Evolutionary conservation across 768 basidiomycete genomes (phyloP).

Genomic region (Ramaria rubella): DNA sequence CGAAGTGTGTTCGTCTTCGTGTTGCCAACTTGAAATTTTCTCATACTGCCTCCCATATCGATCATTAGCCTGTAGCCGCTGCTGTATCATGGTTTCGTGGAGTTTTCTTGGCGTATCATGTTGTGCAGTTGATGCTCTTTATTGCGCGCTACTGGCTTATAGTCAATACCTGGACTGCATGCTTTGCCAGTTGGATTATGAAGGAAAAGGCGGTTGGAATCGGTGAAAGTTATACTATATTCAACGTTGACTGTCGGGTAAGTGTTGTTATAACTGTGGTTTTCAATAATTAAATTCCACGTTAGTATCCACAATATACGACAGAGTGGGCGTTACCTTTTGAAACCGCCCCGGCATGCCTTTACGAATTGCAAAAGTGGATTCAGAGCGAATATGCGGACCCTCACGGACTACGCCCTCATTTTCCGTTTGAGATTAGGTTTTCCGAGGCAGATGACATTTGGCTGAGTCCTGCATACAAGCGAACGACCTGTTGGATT

Average conservation of each 20-base stretch:
- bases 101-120: slow-evolving; percentile 67
- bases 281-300: slow-evolving; percentile 9
- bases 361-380: slow-evolving; percentile 68
- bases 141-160: slow-evolving; percentile 56
- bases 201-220: slow-evolving; percentile 49
- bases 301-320: slow-evolving; percentile 84
- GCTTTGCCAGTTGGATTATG: slow-evolving; percentile 63
- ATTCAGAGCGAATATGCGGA: slow-evolving; percentile 58
- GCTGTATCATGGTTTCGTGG: slow-evolving; percentile 63
- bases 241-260: slow-evolving; percentile 92
- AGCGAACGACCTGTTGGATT: slow-evolving; percentile 81
- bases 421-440: slow-evolving; percentile 90
- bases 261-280: slow-evolving; percentile 28
- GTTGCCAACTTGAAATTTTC: background rate
- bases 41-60: slow-evolving; percentile 3
- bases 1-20: slow-evolving; percentile 47
- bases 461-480: slow-evolving; percentile 87
- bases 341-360: slow-evolving; percentile 53
- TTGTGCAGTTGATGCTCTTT: slow-evolving; percentile 80
- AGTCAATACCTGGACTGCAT: slow-evolving; percentile 58
- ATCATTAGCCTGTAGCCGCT: slow-evolving; percentile 44
- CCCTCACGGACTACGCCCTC: slow-evolving; percentile 72
- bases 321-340: slow-evolving; percentile 93
- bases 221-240: slow-evolving; percentile 75
- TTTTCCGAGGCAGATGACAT: slow-evolving; percentile 86